Percentiles rank a stretch among this genome's conserved stretches.
These are phyloP conservation scores for Neofusicoccum laricinum DNA, from an alignment of 2,329 filamentous ascomycete species.

Conservation along the genomic window DNA sequence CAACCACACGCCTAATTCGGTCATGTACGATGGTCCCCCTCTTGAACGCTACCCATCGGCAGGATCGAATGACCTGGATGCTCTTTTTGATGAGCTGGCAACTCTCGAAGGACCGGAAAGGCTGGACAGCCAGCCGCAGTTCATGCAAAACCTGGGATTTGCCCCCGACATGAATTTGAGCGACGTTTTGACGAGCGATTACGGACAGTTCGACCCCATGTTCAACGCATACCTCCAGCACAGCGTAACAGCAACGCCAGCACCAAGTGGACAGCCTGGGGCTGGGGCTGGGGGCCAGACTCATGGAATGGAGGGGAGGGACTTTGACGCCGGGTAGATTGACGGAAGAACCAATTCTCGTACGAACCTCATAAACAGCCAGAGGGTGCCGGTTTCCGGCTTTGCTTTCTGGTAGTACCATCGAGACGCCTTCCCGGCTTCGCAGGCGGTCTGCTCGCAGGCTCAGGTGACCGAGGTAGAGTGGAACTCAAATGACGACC, in stretches of 20 bases:
- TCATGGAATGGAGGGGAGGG: not conserved
- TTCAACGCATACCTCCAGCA: conserved; percentile 10
- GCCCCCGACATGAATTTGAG: conserved; percentile 60
- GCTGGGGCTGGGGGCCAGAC: not conserved
- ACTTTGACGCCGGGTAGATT: not conserved
- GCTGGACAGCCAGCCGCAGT: conserved; percentile 57
- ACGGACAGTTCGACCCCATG: conserved; percentile 26
- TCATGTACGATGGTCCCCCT: conserved; percentile 22
- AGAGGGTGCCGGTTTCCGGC: not conserved
- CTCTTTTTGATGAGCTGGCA: conserved; percentile 57
- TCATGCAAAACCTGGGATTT: conserved; percentile 66
- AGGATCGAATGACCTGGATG: conserved; percentile 45
- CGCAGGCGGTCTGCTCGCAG: too few relatives aligned
- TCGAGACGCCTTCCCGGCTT: too few relatives aligned
- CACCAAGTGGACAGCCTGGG: not conserved
- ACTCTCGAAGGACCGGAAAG: conserved; percentile 54
- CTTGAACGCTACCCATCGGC: conserved; percentile 31
- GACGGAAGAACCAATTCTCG: not conserved
- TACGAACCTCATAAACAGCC: not conserved
- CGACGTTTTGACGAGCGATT: conserved; percentile 47
- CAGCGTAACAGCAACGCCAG: not conserved
- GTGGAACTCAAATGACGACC: too few relatives aligned
- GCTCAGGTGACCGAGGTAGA: too few relatives aligned
- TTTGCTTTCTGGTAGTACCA: too few relatives aligned
- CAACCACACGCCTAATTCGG: conserved; percentile 19